phyloP scores from a whole-genome alignment of 2,329 filamentous ascomycete species.

The Tympanopsis confertula region DNA sequence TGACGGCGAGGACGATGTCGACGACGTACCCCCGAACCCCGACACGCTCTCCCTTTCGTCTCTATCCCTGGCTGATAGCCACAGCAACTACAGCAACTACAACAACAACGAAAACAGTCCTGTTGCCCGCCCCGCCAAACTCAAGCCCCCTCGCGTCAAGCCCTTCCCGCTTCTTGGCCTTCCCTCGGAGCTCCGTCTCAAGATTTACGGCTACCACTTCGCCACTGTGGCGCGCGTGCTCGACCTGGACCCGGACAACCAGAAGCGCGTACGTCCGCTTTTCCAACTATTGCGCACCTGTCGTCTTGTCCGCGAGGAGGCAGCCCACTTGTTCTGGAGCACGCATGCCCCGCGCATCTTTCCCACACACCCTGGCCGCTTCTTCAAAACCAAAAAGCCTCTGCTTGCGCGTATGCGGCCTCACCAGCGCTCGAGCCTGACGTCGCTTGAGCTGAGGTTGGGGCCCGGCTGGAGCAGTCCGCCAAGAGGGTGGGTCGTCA shows the following conservation, averaged over 20 bases:
- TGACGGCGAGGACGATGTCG: background rate
- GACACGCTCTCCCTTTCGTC: too few relatives aligned
- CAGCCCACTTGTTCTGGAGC: constrained; percentile 55
- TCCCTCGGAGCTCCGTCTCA: constrained; percentile 57
- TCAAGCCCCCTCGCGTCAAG: constrained; percentile 22
- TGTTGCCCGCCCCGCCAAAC: constrained; percentile 28
- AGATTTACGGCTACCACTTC: constrained; percentile 57
- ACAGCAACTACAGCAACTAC: constrained; percentile 14
- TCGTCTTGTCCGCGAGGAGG: constrained; percentile 48
- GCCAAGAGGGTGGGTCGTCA: constrained; percentile 60
- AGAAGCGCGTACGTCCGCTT: constrained; percentile 45
- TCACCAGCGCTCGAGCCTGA: constrained; percentile 46
- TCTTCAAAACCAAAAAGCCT: constrained; percentile 65
- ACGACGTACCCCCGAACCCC: too few relatives aligned
- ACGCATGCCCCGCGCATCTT: constrained; percentile 54
- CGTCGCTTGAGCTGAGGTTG: constrained; percentile 56
- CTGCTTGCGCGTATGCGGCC: constrained; percentile 55
- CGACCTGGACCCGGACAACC: constrained; percentile 57
- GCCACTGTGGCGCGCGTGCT: constrained; percentile 37
- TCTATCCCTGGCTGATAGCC: too few relatives aligned
- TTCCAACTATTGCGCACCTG: constrained; percentile 51
- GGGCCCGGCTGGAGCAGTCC: constrained; percentile 65
- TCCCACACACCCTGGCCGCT: constrained; percentile 48
- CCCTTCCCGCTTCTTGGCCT: constrained; percentile 57
- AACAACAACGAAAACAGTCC: constrained; percentile 26